Base-by-base conservation (phyloP, 345 rosid genomes). In the Firmiana major region DNA sequence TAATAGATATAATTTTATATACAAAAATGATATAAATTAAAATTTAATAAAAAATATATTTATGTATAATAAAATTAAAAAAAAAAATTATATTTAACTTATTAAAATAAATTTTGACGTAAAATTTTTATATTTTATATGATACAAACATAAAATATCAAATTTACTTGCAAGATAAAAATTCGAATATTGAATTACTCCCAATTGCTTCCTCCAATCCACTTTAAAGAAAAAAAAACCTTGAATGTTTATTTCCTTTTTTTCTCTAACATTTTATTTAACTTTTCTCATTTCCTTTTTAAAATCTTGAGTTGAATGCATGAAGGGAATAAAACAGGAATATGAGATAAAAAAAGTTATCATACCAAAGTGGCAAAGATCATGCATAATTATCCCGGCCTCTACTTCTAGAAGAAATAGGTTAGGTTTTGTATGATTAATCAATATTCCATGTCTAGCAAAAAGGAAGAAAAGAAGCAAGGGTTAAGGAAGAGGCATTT, bases 381-480 rank as follows among this genome's bases (percentile, higher is more conserved):
- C 3, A 72, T 4, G 48, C n/a, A 31, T 6, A 2, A 54, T n/a
- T n/a, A 55, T 40, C 49, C 34, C 3, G 34, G 34, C 49, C 34
- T 34, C 51, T 21, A 36, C 7, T 55, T 73, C 64, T 73, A 73
- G 76, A 73, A 73, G 38, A 55, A 55, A 7, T 21, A 38, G 76
- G 64, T 73, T 38, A 38, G 64, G 64, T 38, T 73, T 55, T 22
- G 74, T 45, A 26, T 49, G 9, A 28, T 28, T 16, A 70, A 70
- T 71, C 43, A 71, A 71, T 71, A 71, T 53, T 53, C 75, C 75
- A 71, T 4, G 45, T 73, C 11, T 22, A 21, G 38, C 21, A 55
- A 57, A 36, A 38, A 38, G 46, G 53, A 46, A 21, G 10, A 73
- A 13, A 13, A 13, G 22, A 38, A 73, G n/a, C 63, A 21, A 73